Conservation (phyloP, 257 asterid species). For the Haberlea rhodopensis region DNA sequence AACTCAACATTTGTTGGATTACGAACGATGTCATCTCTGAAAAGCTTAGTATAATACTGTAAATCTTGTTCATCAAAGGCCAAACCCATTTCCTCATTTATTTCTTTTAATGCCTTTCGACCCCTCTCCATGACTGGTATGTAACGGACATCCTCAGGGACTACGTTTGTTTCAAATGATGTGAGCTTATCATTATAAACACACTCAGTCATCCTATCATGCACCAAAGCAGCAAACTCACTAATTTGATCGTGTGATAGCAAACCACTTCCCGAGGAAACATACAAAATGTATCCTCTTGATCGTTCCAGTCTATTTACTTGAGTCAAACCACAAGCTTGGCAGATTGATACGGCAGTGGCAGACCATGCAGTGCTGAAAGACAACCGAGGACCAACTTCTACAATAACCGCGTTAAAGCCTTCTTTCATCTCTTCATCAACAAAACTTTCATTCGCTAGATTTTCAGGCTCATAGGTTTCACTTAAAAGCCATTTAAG, state of each 20-base stretch:
- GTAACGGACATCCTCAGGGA: constrained; percentile 64
- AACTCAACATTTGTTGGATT: constrained; percentile 88
- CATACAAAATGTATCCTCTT: constrained; percentile 64
- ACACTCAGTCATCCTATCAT: constrained; percentile 94
- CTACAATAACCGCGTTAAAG: constrained; percentile 43
- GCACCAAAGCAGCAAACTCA: constrained; percentile 78
- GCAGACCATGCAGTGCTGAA: constrained; percentile 97
- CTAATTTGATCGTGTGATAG: constrained; percentile 54
- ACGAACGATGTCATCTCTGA: constrained; percentile 75
- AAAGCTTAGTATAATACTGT: constrained; percentile 79
- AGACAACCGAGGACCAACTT: constrained; percentile 89
- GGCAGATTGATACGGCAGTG: constrained; percentile 85
- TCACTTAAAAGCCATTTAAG: constrained; percentile 88
- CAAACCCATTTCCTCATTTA: constrained; percentile 82
- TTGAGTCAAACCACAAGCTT: constrained; percentile 77
- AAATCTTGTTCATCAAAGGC: constrained; percentile 94
- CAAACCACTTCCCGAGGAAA: constrained; percentile 46
- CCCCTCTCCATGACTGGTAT: constrained; percentile 96
- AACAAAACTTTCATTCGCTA: constrained; percentile 66
- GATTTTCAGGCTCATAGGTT: constrained; percentile 72
- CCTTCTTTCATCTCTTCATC: constrained; percentile 36
- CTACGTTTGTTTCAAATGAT: constrained; percentile 64
- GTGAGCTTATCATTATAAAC: constrained; percentile 61
- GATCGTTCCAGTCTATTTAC: constrained; percentile 72
- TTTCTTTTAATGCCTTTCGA: constrained; percentile 79